Evolutionary conservation across 2,329 filamentous ascomycete species (phyloP), one percentile per base, ranked within the genome.

Genomic region (Amphichorda felina): DNA sequence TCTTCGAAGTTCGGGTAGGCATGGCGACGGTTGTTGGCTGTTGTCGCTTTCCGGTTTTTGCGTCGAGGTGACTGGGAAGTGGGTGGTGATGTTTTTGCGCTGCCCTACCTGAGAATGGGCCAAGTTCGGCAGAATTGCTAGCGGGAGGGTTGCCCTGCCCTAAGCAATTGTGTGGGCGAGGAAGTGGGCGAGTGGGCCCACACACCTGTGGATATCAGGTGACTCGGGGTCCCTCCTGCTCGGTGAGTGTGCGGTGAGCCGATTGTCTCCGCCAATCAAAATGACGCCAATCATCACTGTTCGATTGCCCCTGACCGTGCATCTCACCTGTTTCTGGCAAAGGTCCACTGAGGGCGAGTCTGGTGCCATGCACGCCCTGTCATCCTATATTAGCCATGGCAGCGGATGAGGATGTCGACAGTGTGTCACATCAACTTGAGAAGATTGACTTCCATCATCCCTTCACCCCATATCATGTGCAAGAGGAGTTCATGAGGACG

Each of bases 391-490:
- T n/a, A 16, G 14, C 18, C n/a, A 33, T 33, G 31, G 19, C 17
- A 10, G 3, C 31, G 17, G 31, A 33, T 13, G 18, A 13, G 14
- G 31, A 33, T 4, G 22, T 33, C 6, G 31, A 15, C 15, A 36
- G 38, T 30, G 40, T 50, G 17, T 38, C 47, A 1, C 36, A 32
- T 8, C 31, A 33, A 6, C 28, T 58, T 14, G 46, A 49, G 14
- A 55, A 56, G 3, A 50, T 67, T 26, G 66, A 87, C 47, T 95
- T 94, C 52, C 75, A 93, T 50, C 88, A 95, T 51, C 88, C 88
- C 0, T 94, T 80, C 54, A 74, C 76, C 21, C 88, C 88, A 1
- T 95, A 95, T 55, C 72, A 82, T 35, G 91, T 94, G 30, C 88
- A 95, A 50, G 68, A 80, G 30, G 66, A 89, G 45, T 93, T 95